Conservation (phyloP, 2,329 filamentous ascomycete species). For the Colletotrichum cordylinicola region DNA sequence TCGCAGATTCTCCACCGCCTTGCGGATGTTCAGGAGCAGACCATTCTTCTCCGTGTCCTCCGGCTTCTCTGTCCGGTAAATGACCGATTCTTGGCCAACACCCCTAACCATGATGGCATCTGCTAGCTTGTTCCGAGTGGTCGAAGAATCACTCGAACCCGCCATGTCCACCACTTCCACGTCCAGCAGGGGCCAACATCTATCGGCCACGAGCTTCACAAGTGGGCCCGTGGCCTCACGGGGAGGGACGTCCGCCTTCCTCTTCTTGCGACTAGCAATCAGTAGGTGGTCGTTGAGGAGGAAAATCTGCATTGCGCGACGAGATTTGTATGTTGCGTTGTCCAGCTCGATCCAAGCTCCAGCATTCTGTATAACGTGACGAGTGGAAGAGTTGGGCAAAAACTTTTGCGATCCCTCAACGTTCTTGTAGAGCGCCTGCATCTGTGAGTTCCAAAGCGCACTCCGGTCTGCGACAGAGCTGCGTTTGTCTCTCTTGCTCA, state of each 20-base stretch:
- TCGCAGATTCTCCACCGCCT: slow-evolving; percentile 89
- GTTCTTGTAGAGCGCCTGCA: slow-evolving; percentile 89
- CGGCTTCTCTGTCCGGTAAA: slow-evolving; percentile 87
- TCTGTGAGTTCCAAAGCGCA: slow-evolving; percentile 71
- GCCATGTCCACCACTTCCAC: slow-evolving; percentile 92
- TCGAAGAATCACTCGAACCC: slow-evolving; percentile 63
- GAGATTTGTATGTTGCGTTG: slow-evolving; percentile 95
- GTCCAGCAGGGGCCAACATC: slow-evolving; percentile 92
- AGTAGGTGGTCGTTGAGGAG: slow-evolving; percentile 94
- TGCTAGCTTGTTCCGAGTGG: slow-evolving; percentile 65
- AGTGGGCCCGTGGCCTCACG: slow-evolving; percentile 52
- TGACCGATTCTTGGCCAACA: slow-evolving; percentile 89
- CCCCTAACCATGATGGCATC: slow-evolving; percentile 90
- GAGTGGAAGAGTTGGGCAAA: slow-evolving; percentile 85
- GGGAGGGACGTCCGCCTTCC: slow-evolving; percentile 73
- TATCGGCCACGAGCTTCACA: slow-evolving; percentile 87
- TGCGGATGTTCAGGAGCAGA: slow-evolving; percentile 87
- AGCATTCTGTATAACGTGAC: slow-evolving; percentile 93
- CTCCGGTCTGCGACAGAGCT: slow-evolving; percentile 82
- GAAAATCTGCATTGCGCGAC: slow-evolving; percentile 88
- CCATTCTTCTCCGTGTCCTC: slow-evolving; percentile 80
- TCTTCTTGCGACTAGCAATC: slow-evolving; percentile 91
- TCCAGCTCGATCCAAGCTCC: slow-evolving; percentile 95
- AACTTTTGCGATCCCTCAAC: slow-evolving; percentile 99
- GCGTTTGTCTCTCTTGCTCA: slow-evolving; percentile 79